Conservation (phyloP, 2,329 filamentous ascomycete genomes). For the Trichoderma brevicompactum region DNA sequence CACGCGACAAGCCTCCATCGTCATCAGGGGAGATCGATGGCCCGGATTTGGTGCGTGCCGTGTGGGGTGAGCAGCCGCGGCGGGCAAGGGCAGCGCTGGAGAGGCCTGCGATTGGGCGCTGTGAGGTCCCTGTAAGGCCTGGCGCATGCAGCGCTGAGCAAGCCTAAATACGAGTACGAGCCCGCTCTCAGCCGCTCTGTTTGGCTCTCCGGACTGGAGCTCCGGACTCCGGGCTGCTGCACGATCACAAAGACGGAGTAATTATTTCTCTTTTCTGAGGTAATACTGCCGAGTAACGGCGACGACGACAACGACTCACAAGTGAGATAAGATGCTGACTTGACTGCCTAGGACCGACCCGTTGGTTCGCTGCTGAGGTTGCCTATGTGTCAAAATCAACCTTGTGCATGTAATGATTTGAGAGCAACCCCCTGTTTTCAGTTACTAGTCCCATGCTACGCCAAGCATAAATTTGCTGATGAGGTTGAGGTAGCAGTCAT, state of each 20-base stretch:
- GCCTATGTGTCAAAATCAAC: not conserved
- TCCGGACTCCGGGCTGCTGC: not conserved
- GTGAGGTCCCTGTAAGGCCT: not conserved
- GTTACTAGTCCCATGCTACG: not conserved
- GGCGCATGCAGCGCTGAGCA: not conserved
- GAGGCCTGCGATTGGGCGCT: not conserved
- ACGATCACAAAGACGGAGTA: not conserved
- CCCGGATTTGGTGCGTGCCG: slow-evolving; percentile 19
- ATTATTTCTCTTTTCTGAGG: too few relatives aligned
- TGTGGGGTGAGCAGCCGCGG: slow-evolving; percentile 3
- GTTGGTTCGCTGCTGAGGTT: not conserved
- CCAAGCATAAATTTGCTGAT: not conserved
- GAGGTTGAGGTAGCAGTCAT: not conserved
- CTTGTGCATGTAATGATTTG: not conserved
- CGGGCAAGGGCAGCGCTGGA: slow-evolving; percentile 8
- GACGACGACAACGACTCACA: too few relatives aligned
- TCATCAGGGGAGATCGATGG: slow-evolving; percentile 28
- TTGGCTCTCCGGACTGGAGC: not conserved
- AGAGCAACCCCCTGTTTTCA: not conserved
- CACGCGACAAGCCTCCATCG: slow-evolving; percentile 30
- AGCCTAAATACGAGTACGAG: slow-evolving; percentile 18
- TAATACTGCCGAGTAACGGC: too few relatives aligned
- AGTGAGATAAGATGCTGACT: slow-evolving; percentile 12
- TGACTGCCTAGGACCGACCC: not conserved
- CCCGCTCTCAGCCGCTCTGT: too few relatives aligned